phyloP scores from a whole-genome alignment of 2,329 filamentous ascomycete species.

The Botrytis cinerea region DNA sequence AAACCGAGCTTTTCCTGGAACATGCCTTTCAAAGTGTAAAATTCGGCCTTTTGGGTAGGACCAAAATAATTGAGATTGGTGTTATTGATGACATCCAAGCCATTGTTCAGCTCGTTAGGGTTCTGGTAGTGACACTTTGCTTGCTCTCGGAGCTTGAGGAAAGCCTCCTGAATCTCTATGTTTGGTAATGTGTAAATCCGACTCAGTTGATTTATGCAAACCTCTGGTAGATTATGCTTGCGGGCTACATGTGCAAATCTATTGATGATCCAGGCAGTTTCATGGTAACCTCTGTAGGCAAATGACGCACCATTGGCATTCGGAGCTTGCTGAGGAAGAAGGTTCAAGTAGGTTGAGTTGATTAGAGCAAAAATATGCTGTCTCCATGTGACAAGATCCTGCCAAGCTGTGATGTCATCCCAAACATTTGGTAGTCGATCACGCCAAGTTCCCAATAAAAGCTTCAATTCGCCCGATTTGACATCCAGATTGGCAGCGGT shows the following conservation, averaged over 20 bases:
- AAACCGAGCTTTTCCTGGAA: conserved; percentile 93
- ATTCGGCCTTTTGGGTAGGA: conserved; percentile 93
- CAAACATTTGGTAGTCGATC: conserved; percentile 95
- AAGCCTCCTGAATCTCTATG: conserved; percentile 99
- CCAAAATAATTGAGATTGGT: conserved; percentile 99
- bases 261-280: conserved; percentile 99
- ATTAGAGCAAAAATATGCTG: conserved; percentile 99
- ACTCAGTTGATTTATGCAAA: conserved; percentile 95
- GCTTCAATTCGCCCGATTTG: conserved; percentile 93
- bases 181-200: conserved; percentile 98
- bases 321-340: conserved; percentile 77
- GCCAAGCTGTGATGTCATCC: conserved; percentile 99
- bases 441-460: conserved; percentile 91
- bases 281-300: conserved; percentile 95
- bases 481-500: conserved; percentile 83
- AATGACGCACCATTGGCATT: conserved; percentile 89
- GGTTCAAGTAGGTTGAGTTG: conserved; percentile 85
- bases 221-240: conserved; percentile 94
- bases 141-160: conserved; percentile 97
- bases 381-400: conserved; percentile 98
- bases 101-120: conserved; percentile 84
- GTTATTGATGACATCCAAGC: conserved; percentile 98
- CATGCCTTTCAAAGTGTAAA: conserved; percentile 99
- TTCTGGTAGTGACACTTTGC: conserved; percentile 99
- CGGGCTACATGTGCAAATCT: conserved; percentile 95